phyloP scores from a whole-genome alignment of 371 early-diverging fungal genomes.

The Mitosporidium daphniae region DNA sequence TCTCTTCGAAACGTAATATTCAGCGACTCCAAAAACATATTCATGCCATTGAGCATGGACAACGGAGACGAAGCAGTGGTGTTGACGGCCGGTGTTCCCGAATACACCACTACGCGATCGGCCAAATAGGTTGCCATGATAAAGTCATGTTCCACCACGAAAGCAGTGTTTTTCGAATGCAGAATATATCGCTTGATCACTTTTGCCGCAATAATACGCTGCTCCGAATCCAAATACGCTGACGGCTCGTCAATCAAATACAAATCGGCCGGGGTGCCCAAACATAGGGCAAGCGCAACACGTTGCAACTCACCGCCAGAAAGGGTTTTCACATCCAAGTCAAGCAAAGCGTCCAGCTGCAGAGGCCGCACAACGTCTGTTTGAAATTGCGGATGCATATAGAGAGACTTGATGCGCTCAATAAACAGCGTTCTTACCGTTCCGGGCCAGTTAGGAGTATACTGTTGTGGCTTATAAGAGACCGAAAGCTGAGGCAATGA shows the following conservation, averaged over 20 bases:
- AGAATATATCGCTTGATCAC: conserved; percentile 93
- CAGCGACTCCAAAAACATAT: conserved; percentile 67
- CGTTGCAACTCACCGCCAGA: conserved; percentile 99
- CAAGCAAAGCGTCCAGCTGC: conserved; percentile 58
- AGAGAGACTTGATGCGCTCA: conserved; percentile 52
- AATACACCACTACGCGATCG: conserved; percentile 90
- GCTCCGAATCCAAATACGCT: conserved; percentile 97
- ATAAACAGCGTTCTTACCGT: conserved; percentile 80
- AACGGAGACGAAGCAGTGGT: conserved; percentile 58
- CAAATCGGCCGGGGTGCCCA: conserved; percentile 82
- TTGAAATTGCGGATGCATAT: conserved; percentile 78
- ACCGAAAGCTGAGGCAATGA: conserved; percentile 48
- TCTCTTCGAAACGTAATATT: conserved; percentile 97
- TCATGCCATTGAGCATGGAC: conserved; percentile 76
- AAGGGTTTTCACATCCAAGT: conserved; percentile 47
- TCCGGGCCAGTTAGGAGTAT: conserved; percentile 55
- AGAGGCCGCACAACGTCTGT: conserved; percentile 91
- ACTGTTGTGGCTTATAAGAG: conserved; percentile 94
- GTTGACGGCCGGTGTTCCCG: conserved; percentile 52
- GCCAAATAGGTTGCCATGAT: conserved; percentile 99
- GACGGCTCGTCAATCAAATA: conserved; percentile 97
- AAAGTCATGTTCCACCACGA: conserved; percentile 99
- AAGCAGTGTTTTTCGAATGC: conserved; percentile 83
- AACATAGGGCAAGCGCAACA: conserved; percentile 74
- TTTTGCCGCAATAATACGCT: conserved; percentile 93